These are phyloP conservation scores for Colletotrichum viniferum DNA, from an alignment of 2,329 filamentous ascomycete genomes.

Conservation along the genomic window DNA sequence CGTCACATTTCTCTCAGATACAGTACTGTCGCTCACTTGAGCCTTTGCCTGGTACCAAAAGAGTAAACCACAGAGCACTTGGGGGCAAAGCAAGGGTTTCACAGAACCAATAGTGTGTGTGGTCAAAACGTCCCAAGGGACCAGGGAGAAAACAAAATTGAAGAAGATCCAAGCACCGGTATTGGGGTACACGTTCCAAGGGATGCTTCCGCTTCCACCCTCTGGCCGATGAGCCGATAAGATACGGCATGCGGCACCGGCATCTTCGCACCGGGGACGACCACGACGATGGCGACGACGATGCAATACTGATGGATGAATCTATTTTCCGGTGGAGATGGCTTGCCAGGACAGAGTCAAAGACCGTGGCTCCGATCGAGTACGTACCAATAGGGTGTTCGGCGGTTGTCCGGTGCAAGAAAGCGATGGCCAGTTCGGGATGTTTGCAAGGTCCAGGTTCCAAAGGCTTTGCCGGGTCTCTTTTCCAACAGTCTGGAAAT, in stretches of 20 bases:
- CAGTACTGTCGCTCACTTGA: not conserved
- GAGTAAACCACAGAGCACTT: not conserved
- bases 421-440: slow-evolving; percentile 4
- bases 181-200: slow-evolving; percentile 3
- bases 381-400: not conserved
- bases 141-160: slow-evolving; percentile 5
- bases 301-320: not conserved
- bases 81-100: not conserved
- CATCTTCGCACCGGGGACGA: not conserved
- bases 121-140: not conserved
- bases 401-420: not conserved
- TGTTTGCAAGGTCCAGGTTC: slow-evolving; percentile 21
- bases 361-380: not conserved
- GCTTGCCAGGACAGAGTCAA: not conserved
- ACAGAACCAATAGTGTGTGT: slow-evolving; percentile 7
- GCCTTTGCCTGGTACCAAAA: not conserved
- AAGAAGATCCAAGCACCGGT: not conserved
- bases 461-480: slow-evolving; percentile 11
- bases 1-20: not conserved
- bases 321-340: not conserved
- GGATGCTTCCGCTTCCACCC: not conserved
- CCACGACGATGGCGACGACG: not conserved
- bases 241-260: not conserved
- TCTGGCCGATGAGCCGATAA: not conserved
- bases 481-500: slow-evolving; percentile 2